Percentiles rank a stretch among this genome's conserved stretches.
These are phyloP conservation scores for Henckelia pumila DNA, from an alignment of 257 asterid genomes.

Conservation along the genomic window DNA sequence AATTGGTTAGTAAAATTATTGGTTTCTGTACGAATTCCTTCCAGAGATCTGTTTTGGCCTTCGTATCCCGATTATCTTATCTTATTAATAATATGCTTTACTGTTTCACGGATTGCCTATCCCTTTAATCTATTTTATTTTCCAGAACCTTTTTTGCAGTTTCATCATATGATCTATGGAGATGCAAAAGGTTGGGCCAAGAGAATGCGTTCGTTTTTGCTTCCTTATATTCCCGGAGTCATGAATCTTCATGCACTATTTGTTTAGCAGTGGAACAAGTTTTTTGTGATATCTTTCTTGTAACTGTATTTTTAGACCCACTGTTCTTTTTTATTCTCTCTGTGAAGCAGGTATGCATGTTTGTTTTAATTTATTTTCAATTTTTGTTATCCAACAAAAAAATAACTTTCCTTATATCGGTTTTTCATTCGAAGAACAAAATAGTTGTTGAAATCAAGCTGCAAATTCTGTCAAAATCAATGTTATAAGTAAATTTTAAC, in stretches of 20 bases:
- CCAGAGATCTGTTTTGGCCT: not conserved
- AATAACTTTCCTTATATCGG: not conserved
- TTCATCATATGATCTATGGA: conserved; percentile 55
- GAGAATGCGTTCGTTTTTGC: conserved; percentile 40
- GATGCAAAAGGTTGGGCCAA: conserved; percentile 71
- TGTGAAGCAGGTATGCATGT: conserved; percentile 48
- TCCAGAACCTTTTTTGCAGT: conserved; percentile 40
- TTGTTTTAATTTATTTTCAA: too few species aligned
- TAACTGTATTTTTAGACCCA: conserved; percentile 75
- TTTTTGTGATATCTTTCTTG: conserved; percentile 62
- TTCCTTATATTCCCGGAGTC: conserved; percentile 60
- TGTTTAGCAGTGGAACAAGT: conserved; percentile 74
- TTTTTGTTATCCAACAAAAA: too few species aligned
- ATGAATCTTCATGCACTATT: conserved; percentile 78
- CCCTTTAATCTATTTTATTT: conserved; percentile 18
- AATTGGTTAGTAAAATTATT: not conserved
- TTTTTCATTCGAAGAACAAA: not conserved
- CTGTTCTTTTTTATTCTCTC: conserved; percentile 69
- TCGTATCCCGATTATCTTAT: conserved; percentile 6
- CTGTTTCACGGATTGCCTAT: conserved; percentile 1
- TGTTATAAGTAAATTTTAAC: too few species aligned
- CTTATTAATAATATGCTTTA: conserved; percentile 1
- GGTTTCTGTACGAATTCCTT: not conserved
- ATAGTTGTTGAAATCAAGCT: too few species aligned
- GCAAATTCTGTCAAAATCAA: too few species aligned